Conservation (phyloP, 1,284 basidiomycete species). For the Cutaneotrichosporon sp. region DNA sequence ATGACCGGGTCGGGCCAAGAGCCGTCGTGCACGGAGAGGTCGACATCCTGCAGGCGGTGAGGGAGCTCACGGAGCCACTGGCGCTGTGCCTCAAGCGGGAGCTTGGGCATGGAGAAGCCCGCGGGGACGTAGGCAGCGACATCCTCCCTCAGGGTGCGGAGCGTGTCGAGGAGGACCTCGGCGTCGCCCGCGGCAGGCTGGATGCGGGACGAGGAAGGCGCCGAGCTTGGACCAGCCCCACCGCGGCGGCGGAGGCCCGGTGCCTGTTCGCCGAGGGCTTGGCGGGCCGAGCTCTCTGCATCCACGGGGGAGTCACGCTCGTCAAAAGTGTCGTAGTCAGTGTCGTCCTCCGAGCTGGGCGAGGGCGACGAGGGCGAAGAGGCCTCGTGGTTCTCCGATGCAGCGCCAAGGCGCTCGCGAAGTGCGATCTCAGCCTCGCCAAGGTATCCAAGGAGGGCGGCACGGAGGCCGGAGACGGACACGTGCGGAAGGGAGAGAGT, state of each 20-base stretch:
- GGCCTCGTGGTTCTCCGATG: constrained; percentile 9
- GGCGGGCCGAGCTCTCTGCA: constrained; percentile 1
- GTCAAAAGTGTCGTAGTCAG: constrained; percentile 13
- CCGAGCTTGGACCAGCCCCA: not conserved
- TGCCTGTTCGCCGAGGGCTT: not conserved
- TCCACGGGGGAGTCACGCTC: not conserved
- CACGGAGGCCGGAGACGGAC: constrained; percentile 38
- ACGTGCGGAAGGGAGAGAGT: constrained; percentile 27
- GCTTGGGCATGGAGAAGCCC: constrained; percentile 15
- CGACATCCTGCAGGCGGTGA: constrained; percentile 34
- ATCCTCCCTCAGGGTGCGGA: constrained; percentile 46
- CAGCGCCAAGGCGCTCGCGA: constrained; percentile 33
- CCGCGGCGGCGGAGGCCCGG: not conserved
- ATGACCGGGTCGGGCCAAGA: constrained; percentile 22
- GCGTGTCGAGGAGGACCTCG: constrained; percentile 32
- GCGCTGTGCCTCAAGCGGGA: constrained; percentile 18
- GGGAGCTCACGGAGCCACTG: constrained; percentile 46
- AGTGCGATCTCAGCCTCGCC: constrained; percentile 50
- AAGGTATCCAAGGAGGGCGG: constrained; percentile 50
- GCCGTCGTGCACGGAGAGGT: constrained; percentile 27
- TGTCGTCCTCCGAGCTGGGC: constrained; percentile 23
- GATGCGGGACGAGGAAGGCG: not conserved
- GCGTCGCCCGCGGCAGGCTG: not conserved
- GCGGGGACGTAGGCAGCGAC: constrained; percentile 41
- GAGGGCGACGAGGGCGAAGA: constrained; percentile 7